phyloP scores from a whole-genome alignment of 257 asterid species.

The Penstemon davidsonii region DNA sequence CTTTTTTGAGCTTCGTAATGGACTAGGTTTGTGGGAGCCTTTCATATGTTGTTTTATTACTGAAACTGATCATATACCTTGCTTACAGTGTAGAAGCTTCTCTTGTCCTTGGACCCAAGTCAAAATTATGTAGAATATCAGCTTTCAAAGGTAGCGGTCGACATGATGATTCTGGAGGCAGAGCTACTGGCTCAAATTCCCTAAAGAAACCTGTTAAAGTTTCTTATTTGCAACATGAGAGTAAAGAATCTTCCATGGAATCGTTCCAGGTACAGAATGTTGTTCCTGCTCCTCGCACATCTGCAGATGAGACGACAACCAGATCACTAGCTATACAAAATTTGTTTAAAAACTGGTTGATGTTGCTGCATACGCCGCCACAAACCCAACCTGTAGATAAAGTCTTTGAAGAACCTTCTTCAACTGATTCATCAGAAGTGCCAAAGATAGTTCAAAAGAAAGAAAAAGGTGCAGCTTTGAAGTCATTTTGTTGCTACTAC shows the following conservation, averaged over 20 bases:
- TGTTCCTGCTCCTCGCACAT: constrained; percentile 57
- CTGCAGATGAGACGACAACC: constrained; percentile 46
- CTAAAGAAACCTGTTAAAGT: constrained; percentile 56
- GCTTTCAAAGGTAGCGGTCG: constrained; percentile 75
- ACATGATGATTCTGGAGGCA: constrained; percentile 60
- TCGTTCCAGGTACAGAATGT: constrained; percentile 54
- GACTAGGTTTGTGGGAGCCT: neutral
- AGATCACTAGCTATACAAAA: constrained; percentile 66
- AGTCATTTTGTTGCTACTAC: constrained; percentile 58
- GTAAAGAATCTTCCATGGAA: constrained; percentile 57
- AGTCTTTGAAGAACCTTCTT: constrained; percentile 48
- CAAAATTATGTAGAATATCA: constrained; percentile 58
- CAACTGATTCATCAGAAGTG: constrained; percentile 42
- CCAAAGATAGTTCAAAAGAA: constrained; percentile 37
- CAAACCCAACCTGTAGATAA: constrained; percentile 39
- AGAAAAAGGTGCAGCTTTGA: constrained; percentile 41
- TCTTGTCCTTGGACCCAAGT: constrained; percentile 49
- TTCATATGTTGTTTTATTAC: constrained; percentile 17
- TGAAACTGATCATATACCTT: constrained; percentile 29
- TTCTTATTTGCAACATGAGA: constrained; percentile 66
- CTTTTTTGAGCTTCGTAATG: neutral
- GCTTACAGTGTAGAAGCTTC: constrained; percentile 62
- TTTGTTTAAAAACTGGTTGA: constrained; percentile 74
- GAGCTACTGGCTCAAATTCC: constrained; percentile 60
- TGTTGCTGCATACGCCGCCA: constrained; percentile 54